These are phyloP conservation scores for Suhomyces chickasaworum DNA, from an alignment of 1,139 yeast genomes.

Conservation along the genomic window DNA sequence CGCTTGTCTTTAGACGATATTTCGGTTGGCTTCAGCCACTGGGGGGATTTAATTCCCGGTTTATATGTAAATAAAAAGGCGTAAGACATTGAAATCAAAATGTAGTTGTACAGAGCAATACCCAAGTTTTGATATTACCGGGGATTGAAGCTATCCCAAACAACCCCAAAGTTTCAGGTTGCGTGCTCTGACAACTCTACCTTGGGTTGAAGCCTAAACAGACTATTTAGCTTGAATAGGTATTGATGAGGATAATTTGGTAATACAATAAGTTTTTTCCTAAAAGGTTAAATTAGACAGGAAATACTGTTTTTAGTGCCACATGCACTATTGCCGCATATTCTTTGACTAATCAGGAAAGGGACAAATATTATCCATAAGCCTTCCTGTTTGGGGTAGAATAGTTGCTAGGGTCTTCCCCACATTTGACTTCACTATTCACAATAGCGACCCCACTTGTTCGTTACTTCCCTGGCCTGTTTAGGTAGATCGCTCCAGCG, in stretches of 20 bases:
- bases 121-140: background rate
- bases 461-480: constrained; percentile 1
- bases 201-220: background rate
- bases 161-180: background rate
- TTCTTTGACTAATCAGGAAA: background rate
- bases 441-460: constrained; percentile 3
- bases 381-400: constrained; percentile 3
- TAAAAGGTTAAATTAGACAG: background rate
- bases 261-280: background rate
- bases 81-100: background rate
- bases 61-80: constrained; percentile 2
- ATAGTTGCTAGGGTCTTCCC: constrained; percentile 5
- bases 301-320: background rate
- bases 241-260: background rate
- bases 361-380: constrained; percentile 2
- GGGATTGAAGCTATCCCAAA: background rate
- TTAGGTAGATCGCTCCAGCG: constrained; percentile 1
- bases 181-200: background rate
- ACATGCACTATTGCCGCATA: constrained; percentile 1
- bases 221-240: background rate
- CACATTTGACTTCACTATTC: constrained; percentile 1
- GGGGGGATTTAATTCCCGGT: constrained; percentile 4
- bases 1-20: constrained; percentile 1
- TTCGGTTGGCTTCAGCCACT: constrained; percentile 4
- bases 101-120: background rate